Base-by-base conservation (phyloP, 1,284 basidiomycete genomes). In the Rhodotorula sp. region DNA sequence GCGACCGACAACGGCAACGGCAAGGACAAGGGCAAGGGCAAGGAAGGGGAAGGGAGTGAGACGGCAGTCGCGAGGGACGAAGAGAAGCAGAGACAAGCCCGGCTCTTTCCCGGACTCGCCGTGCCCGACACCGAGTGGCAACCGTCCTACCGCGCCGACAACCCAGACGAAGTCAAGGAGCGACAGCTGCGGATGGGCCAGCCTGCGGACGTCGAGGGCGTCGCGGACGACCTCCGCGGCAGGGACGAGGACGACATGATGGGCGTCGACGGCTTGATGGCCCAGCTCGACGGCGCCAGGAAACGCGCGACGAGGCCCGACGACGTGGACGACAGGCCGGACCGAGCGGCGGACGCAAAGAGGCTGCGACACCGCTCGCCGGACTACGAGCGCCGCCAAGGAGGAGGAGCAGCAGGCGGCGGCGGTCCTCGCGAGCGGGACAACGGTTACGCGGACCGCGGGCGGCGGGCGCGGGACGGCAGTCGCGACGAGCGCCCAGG, bases 71-170 rank as follows among this genome's bases (percentile, higher is more conserved):
- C 67, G 65, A n/a, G 57, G n/a, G n/a, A n/a, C 54, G 64, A 62
- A 11, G 90, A 92, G 76, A 81, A 85, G 76, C 88, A 94, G 76
- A 87, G 89, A 79, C 86, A 88, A 81, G 87, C 86, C 76, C 86
- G 93, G 52, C 81, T 97, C 80, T 96, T 98, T 78, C 95, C 95
- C 3, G 93, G 94, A 1, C 85, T 99, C 34, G 87, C 92, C n/a
- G 77, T 94, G 70, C 87, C 91, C 59, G 88, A 98, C 80, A 83
- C 88, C 76, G 88, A 89, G 44, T 82, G 82, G 81, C n/a, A 60
- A 44, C 34, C 58, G 20, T 60, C 58, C 18, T 65, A 34, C 47
- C 53, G 79, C 76, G 34, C 73, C 61, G 54, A 70, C 57, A 24
- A 59, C 48, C 61, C 64, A 16, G 64, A 53, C 20, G 28, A 54